phyloP scores from a whole-genome alignment of 805 yeast genomes.

The Torulaspora microellipsoides region DNA sequence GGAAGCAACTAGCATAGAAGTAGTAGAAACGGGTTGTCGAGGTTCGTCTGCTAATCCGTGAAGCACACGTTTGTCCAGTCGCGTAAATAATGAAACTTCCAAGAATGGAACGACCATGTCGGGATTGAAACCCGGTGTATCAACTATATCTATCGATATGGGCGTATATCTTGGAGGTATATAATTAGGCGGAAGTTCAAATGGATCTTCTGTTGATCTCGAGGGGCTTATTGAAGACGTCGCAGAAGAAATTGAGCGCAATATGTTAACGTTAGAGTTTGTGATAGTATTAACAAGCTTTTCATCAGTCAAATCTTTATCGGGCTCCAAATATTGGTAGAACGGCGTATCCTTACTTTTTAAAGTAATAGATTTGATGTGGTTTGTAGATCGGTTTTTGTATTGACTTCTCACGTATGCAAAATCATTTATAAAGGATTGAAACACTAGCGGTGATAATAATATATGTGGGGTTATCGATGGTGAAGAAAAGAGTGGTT shows the following conservation, averaged over 20 bases:
- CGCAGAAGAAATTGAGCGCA: slow-evolving; percentile 8
- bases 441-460: slow-evolving; percentile 39
- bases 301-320: background rate
- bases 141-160: slow-evolving; percentile 62
- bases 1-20: slow-evolving; percentile 67
- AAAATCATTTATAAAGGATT: slow-evolving; percentile 30
- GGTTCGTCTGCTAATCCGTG: slow-evolving; percentile 62
- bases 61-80: slow-evolving; percentile 54
- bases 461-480: slow-evolving; percentile 28
- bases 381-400: slow-evolving; percentile 16
- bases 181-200: slow-evolving; percentile 29
- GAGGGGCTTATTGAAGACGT: background rate
- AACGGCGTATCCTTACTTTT: slow-evolving; percentile 10
- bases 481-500: slow-evolving; percentile 33
- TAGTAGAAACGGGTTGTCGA: slow-evolving; percentile 55
- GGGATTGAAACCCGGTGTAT: slow-evolving; percentile 67
- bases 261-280: slow-evolving; percentile 17
- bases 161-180: slow-evolving; percentile 53
- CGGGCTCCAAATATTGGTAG: slow-evolving; percentile 11
- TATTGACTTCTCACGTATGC: slow-evolving; percentile 16
- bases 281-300: slow-evolving; percentile 10
- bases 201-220: background rate
- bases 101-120: slow-evolving; percentile 69
- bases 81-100: slow-evolving; percentile 63
- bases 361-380: slow-evolving; percentile 11